Conservation (phyloP, 805 yeast genomes). For the Monosporozyma aerobia region DNA sequence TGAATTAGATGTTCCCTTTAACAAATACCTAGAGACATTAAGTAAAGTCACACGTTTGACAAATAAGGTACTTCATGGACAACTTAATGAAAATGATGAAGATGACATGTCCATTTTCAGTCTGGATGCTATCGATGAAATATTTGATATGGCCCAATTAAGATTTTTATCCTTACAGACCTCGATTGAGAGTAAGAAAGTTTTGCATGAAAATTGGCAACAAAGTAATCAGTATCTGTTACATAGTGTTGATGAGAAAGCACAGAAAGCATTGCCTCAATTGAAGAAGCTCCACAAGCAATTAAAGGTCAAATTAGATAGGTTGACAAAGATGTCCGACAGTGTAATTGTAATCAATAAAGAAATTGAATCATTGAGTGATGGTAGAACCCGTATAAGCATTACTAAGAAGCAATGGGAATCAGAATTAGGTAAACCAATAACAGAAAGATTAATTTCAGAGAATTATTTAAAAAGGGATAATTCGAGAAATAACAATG, state of each 20-base stretch:
- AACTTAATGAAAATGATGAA: constrained; percentile 10
- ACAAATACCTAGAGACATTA: constrained; percentile 18
- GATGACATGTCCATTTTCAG: constrained; percentile 9
- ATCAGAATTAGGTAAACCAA: constrained; percentile 15
- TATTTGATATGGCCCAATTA: constrained; percentile 12
- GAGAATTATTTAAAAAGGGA: constrained; percentile 13
- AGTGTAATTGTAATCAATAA: constrained; percentile 17
- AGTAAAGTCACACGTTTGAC: constrained; percentile 14
- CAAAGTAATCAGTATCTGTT: constrained; percentile 14
- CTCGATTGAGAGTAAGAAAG: constrained; percentile 21
- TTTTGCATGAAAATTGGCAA: constrained; percentile 18
- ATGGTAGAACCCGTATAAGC: constrained; percentile 16
- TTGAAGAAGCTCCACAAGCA: constrained; percentile 8
- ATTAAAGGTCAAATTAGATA: constrained; percentile 7
- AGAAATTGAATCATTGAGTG: constrained; percentile 17
- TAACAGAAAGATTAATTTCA: constrained; percentile 16
- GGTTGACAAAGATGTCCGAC: constrained; percentile 19
- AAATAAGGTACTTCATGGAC: constrained; percentile 14
- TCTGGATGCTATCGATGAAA: constrained; percentile 5
- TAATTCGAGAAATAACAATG: neutral
- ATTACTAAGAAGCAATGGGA: constrained; percentile 24
- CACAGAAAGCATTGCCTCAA: constrained; percentile 9
- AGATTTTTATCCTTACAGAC: constrained; percentile 20
- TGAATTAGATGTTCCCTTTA: constrained; percentile 20
- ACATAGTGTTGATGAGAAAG: constrained; percentile 8